A percentile compares a stretch with the other conserved stretches of the same genome.
Evolutionary conservation across 164 flowering plant species (phyloP).

Genomic region (Vitis riparia): DNA sequence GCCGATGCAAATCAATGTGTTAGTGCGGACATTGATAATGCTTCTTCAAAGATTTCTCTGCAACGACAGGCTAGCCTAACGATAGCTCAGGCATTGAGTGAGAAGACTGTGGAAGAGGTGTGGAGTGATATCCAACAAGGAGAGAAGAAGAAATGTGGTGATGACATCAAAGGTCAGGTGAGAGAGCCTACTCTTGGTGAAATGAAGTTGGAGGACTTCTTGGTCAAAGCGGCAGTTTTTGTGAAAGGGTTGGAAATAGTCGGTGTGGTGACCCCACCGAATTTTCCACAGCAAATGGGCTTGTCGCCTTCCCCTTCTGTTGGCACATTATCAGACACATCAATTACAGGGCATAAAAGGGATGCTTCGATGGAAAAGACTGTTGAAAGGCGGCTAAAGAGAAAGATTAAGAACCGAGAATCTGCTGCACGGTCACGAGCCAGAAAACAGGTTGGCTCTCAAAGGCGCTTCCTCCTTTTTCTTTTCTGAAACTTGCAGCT

Average conservation of each 20-base stretch:
- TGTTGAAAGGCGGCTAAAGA: conserved; percentile 58
- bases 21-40: conserved; percentile 22
- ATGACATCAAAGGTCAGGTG: conserved; percentile 26
- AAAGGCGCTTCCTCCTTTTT: no score
- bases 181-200: conserved; percentile 40
- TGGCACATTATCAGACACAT: conserved; percentile 39
- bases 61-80: conserved; percentile 41
- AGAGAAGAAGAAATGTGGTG: conserved; percentile 30
- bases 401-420: conserved; percentile 73
- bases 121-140: conserved; percentile 58
- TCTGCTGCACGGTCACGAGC: conserved; percentile 78
- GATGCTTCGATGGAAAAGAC: conserved; percentile 41
- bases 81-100: conserved; percentile 42
- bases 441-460: conserved; percentile 52
- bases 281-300: conserved; percentile 24
- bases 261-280: conserved; percentile 17
- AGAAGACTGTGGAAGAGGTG: conserved; percentile 60
- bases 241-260: conserved; percentile 33
- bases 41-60: conserved; percentile 22
- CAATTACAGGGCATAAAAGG: conserved; percentile 37
- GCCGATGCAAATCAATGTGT: conserved; percentile 31
- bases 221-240: conserved; percentile 57
- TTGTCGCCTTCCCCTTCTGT: conserved; percentile 37
- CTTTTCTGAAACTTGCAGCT: not conserved
- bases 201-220: conserved; percentile 60